Percentiles rank a stretch among this genome's conserved stretches.
Conservation (phyloP, 345 rosid species). For the Streptanthus diversifolius region DNA sequence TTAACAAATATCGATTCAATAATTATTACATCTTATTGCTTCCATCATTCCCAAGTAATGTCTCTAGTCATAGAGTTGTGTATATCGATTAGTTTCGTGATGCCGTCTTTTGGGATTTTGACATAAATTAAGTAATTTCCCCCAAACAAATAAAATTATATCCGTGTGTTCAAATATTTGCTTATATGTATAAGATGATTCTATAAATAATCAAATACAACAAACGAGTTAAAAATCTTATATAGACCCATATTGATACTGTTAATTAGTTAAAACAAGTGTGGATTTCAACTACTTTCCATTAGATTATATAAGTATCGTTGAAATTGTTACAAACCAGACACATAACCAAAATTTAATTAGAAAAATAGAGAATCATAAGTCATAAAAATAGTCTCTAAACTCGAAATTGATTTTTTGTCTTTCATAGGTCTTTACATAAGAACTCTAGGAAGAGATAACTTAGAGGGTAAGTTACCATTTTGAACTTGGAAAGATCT, state of each 20-base stretch:
- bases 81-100: background rate
- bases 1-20: background rate
- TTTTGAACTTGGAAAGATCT: constrained; percentile 29
- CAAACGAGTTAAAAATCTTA: background rate
- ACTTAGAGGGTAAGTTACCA: constrained; percentile 16
- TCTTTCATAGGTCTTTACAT: background rate
- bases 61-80: background rate
- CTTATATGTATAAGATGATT: background rate
- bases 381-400: background rate
- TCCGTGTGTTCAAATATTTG: background rate
- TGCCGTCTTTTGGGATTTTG: background rate
- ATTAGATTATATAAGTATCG: background rate
- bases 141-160: background rate
- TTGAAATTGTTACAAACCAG: constrained; percentile 1
- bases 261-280: background rate
- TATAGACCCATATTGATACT: background rate
- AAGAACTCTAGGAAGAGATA: constrained; percentile 25
- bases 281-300: background rate
- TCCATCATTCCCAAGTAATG: background rate
- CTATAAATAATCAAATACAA: background rate
- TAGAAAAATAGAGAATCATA: background rate
- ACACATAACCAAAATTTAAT: background rate
- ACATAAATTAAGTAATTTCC: background rate
- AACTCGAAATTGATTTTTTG: background rate
- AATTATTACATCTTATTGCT: background rate